Percentiles rank a stretch among this genome's conserved stretches.
These are phyloP conservation scores for Dendrothele bispora DNA, from an alignment of 768 basidiomycete genomes.

Conservation along the genomic window DNA sequence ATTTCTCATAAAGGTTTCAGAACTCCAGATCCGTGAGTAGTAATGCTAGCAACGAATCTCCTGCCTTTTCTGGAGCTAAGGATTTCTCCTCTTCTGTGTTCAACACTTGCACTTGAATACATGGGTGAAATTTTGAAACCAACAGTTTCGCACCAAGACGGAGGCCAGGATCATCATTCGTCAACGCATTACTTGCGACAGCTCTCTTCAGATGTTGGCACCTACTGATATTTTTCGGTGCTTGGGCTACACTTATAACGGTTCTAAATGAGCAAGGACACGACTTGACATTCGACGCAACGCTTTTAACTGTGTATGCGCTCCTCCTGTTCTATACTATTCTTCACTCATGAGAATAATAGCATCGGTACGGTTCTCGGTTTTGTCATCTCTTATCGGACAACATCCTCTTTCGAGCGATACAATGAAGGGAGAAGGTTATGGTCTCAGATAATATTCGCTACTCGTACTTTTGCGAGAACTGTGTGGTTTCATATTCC, in stretches of 20 bases:
- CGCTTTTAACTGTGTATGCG: slow-evolving; percentile 68
- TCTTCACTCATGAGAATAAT: neutral
- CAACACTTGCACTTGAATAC: too few species aligned
- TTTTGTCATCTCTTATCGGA: slow-evolving; percentile 73
- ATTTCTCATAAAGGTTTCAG: slow-evolving; percentile 9
- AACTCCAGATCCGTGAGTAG: slow-evolving; percentile 6
- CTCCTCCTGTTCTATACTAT: neutral
- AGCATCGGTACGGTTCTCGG: slow-evolving; percentile 66
- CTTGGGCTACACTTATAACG: slow-evolving; percentile 59
- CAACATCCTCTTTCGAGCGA: slow-evolving; percentile 72
- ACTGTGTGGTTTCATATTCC: slow-evolving; percentile 70
- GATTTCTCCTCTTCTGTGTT: too few species aligned
- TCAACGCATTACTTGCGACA: slow-evolving; percentile 27
- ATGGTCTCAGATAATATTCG: slow-evolving; percentile 69
- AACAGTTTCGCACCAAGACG: slow-evolving; percentile 9
- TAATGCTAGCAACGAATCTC: neutral
- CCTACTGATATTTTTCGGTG: slow-evolving; percentile 61
- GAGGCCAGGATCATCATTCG: slow-evolving; percentile 11
- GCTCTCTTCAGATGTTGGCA: slow-evolving; percentile 52
- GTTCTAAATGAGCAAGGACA: slow-evolving; percentile 49
- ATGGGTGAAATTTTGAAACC: too few species aligned
- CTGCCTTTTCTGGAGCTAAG: neutral
- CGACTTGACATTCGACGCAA: slow-evolving; percentile 43
- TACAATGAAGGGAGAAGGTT: slow-evolving; percentile 71
- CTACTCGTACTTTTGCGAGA: slow-evolving; percentile 56